Conservation (phyloP, 1,284 basidiomycete species). For the Ustilago tritici region DNA sequence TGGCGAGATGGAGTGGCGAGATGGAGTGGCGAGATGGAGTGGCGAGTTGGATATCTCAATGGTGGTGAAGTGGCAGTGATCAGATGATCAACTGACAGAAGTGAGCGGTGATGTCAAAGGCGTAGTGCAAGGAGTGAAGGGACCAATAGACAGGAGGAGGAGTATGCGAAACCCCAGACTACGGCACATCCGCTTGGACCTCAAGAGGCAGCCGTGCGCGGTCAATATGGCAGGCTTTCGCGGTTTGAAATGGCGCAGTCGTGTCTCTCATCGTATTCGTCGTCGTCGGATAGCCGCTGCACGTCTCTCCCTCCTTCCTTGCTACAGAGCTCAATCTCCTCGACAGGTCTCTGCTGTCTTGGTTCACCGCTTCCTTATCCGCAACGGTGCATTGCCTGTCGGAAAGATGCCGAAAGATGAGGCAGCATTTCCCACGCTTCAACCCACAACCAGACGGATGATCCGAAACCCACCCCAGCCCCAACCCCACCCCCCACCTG, state of each 20-base stretch:
- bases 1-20: conserved; percentile 1
- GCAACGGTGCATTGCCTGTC: not conserved
- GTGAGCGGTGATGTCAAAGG: not conserved
- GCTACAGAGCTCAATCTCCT: not conserved
- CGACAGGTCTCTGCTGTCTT: not conserved
- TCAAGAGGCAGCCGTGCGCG: not conserved
- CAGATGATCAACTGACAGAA: not conserved
- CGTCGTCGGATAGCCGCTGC: conserved; percentile 1
- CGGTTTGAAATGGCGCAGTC: not conserved
- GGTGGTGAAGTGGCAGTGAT: not conserved
- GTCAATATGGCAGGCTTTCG: not conserved
- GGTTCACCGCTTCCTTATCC: not conserved
- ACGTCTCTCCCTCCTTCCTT: not conserved
- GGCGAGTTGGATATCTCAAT: not conserved
- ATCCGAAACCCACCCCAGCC: not conserved
- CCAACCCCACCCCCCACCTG: no score
- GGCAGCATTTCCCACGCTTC: not conserved
- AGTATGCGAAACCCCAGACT: not conserved
- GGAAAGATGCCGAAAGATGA: not conserved
- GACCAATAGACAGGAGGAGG: not conserved
- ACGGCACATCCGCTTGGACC: not conserved
- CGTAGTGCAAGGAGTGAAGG: not conserved
- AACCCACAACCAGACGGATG: not conserved
- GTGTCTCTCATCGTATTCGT: not conserved
- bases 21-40: not conserved